Percentiles rank a stretch among this genome's conserved stretches.
Conservation (phyloP, 139 green algal species). For the Chlamydomonas incerta region DNA sequence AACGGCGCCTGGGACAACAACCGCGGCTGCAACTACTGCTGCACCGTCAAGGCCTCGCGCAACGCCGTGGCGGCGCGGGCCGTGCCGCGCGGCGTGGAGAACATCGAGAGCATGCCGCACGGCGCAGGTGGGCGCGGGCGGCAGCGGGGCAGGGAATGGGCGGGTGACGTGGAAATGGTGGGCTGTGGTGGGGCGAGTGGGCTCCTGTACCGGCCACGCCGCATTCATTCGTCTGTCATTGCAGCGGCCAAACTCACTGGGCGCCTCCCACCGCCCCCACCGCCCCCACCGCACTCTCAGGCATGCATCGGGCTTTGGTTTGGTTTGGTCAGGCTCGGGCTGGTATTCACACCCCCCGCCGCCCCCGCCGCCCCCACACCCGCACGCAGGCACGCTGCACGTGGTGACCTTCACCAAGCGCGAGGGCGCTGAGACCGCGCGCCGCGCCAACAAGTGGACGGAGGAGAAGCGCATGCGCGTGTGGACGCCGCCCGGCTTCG, state of each 20-base stretch:
- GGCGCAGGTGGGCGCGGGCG: neutral
- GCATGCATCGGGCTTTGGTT: no score
- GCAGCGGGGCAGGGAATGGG: no score
- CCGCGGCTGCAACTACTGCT: slow-evolving; percentile 51
- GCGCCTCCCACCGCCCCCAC: no score
- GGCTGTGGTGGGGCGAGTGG: no score
- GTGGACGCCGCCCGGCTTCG: slow-evolving; percentile 64
- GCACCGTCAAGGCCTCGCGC: slow-evolving; percentile 4
- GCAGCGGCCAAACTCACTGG: no score
- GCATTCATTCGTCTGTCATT: no score
- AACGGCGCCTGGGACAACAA: slow-evolving; percentile 60
- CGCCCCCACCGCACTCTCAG: no score
- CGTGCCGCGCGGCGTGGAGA: slow-evolving; percentile 22
- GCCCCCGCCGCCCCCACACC: no score
- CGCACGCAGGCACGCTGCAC: slow-evolving; percentile 61
- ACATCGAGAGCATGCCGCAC: slow-evolving; percentile 29
- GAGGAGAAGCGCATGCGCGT: slow-evolving; percentile 64
- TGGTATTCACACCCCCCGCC: no score
- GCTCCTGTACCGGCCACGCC: no score
- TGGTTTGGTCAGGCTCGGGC: no score
- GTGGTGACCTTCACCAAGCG: slow-evolving; percentile 52
- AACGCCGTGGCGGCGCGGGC: neutral
- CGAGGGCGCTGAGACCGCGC: neutral
- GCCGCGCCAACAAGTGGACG: slow-evolving; percentile 51
- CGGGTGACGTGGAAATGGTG: no score